These are phyloP conservation scores for Polyporus tsugae DNA, from an alignment of 1,284 basidiomycete genomes.

Conservation along the genomic window DNA sequence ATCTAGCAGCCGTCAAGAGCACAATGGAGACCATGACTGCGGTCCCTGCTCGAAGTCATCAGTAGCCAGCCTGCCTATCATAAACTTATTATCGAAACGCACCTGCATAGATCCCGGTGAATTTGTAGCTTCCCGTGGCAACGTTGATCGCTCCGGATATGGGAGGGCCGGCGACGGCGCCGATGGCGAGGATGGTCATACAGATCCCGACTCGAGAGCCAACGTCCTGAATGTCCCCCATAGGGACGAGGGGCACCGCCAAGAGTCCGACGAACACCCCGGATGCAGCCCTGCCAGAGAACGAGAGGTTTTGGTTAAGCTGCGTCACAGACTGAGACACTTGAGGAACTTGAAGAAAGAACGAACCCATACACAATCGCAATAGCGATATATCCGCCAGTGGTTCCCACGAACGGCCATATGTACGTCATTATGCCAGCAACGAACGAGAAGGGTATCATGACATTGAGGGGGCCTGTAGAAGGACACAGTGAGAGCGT, in stretches of 20 bases:
- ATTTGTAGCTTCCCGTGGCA: slow-evolving; percentile 53
- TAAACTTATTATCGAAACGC: background rate
- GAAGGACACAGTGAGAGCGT: slow-evolving; percentile 13
- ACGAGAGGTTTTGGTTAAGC: background rate
- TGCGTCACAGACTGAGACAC: background rate
- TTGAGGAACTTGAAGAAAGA: background rate
- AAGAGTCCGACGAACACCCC: slow-evolving; percentile 67
- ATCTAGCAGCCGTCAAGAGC: slow-evolving; percentile 23
- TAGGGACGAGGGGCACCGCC: slow-evolving; percentile 59
- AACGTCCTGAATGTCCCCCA: slow-evolving; percentile 65
- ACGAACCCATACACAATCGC: slow-evolving; percentile 61
- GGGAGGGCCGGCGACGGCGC: slow-evolving; percentile 60
- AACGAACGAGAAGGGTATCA: slow-evolving; percentile 59
- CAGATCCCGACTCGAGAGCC: slow-evolving; percentile 66
- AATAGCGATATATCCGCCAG: slow-evolving; percentile 52
- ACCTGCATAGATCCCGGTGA: slow-evolving; percentile 59
- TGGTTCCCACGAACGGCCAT: slow-evolving; percentile 61
- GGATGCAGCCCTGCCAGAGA: slow-evolving; percentile 48
- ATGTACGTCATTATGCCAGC: slow-evolving; percentile 61
- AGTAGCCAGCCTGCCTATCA: background rate
- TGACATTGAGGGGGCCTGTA: slow-evolving; percentile 60
- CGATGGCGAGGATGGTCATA: slow-evolving; percentile 56
- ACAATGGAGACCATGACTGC: slow-evolving; percentile 26
- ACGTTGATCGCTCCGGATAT: slow-evolving; percentile 65
- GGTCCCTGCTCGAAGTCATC: slow-evolving; percentile 12